These are phyloP conservation scores for Ophiostoma perfectum DNA, from an alignment of 2,329 filamentous ascomycete genomes.

Conservation along the genomic window DNA sequence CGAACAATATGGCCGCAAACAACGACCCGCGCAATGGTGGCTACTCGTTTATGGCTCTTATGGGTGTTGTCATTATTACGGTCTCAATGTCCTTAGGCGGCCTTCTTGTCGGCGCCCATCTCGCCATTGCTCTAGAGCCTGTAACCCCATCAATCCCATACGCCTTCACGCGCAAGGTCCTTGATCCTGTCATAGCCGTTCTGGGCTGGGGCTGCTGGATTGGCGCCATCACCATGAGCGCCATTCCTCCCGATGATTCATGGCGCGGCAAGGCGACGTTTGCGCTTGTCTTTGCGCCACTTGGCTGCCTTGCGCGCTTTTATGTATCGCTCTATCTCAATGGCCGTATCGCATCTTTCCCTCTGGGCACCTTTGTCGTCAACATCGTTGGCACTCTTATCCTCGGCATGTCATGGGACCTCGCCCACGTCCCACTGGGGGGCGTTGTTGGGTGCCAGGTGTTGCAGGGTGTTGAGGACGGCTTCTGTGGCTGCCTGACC, in stretches of 20 bases:
- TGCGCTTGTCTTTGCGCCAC: slow-evolving; percentile 72
- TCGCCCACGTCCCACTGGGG: slow-evolving; percentile 60
- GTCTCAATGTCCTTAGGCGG: slow-evolving; percentile 64
- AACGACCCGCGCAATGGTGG: slow-evolving; percentile 56
- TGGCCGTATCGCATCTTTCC: slow-evolving; percentile 59
- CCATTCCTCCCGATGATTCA: slow-evolving; percentile 63
- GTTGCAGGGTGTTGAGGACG: slow-evolving; percentile 58
- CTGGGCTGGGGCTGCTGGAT: slow-evolving; percentile 73
- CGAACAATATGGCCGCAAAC: slow-evolving; percentile 60
- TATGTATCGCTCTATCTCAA: slow-evolving; percentile 70
- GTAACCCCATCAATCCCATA: slow-evolving; percentile 58
- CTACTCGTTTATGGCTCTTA: slow-evolving; percentile 74
- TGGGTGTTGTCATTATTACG: slow-evolving; percentile 70
- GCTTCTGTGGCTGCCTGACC: slow-evolving; percentile 62
- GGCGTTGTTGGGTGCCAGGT: slow-evolving; percentile 58
- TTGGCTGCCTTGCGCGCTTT: slow-evolving; percentile 71
- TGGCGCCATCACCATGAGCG: slow-evolving; percentile 64
- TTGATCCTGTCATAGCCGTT: slow-evolving; percentile 60
- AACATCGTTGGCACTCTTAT: slow-evolving; percentile 74
- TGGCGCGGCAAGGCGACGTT: slow-evolving; percentile 77
- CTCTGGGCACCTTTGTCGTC: slow-evolving; percentile 76
- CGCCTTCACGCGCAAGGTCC: slow-evolving; percentile 47
- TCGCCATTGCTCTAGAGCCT: slow-evolving; percentile 58
- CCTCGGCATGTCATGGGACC: slow-evolving; percentile 69
- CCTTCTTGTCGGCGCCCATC: slow-evolving; percentile 66